Base-by-base conservation (phyloP, 2,329 filamentous ascomycete species). In the Colletotrichum simmondsii region DNA sequence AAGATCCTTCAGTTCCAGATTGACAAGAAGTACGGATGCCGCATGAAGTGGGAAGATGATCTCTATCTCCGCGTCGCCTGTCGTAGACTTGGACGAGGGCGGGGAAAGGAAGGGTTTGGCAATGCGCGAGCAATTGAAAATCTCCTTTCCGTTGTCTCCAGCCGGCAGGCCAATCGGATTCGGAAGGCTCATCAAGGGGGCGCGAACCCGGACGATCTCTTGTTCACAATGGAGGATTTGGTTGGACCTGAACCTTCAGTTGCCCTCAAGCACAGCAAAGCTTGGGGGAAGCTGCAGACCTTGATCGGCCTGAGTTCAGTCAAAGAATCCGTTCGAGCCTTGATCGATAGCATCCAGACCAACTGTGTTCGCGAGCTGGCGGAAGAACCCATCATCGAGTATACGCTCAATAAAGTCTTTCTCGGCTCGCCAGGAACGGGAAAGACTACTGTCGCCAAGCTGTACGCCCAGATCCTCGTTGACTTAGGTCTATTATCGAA, bases 81-180 rank as follows among this genome's bases (percentile, higher is more conserved):
- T 4, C 86, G 90, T 0, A 85, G 93, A 1, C 81, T 95, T 14
- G 92, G 92, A 0, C 83, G 87, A 7, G 87, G 88, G 0, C 88
- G 93, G 0, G 92, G 91, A 0, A 85, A 86, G 1, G 87, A 91
- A 32, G 92, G 93, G 0, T 95, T 95, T 72, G 93, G 92, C 0
- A 95, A 96, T 76, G 93, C 93, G 0, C 85, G 93, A 1, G 87
- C 90, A 0, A 83, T 95, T 0, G 89, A 95, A 58, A 95, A 94
- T 75, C 79, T 80, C 0, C 80, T 93, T 1, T 80, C 86, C 0
- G 80, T 75, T 1, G 90, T 95, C 5, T 78, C 84, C 0, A 83
- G 87, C 12, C 85, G 92, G 2, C 93, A 95, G 77, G 85, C 91
- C 0, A 83, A 83, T 1, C 85, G 93, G 0, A 75, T 95, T 0